These are phyloP conservation scores for Betula pendula DNA, from an alignment of 306 rosid genomes.

Conservation along the genomic window DNA sequence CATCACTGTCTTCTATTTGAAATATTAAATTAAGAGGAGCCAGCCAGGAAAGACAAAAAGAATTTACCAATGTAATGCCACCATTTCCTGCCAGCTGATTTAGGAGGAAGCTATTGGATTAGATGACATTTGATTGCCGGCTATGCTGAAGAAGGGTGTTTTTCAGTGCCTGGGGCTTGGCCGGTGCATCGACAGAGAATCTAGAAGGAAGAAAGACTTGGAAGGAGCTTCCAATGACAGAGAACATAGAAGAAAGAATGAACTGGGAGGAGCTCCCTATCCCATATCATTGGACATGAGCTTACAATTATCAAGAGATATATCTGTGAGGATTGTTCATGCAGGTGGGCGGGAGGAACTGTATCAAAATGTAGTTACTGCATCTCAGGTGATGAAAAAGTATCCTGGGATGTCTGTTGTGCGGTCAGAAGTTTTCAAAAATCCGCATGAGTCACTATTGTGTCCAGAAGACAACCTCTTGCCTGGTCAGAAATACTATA, in stretches of 20 bases:
- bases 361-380: slow-evolving; percentile 51
- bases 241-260: slow-evolving; percentile 27
- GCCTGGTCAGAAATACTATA: slow-evolving; percentile 65
- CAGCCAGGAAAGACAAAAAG: slow-evolving; percentile 32
- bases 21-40: slow-evolving; percentile 30
- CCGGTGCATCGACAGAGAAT: slow-evolving; percentile 11
- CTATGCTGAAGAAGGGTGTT: slow-evolving; percentile 51
- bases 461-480: slow-evolving; percentile 48
- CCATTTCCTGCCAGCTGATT: slow-evolving; percentile 18
- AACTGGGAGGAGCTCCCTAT: slow-evolving; percentile 13
- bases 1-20: slow-evolving; percentile 29
- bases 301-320: slow-evolving; percentile 27
- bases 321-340: slow-evolving; percentile 61
- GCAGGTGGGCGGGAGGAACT: slow-evolving; percentile 62
- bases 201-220: slow-evolving; percentile 9
- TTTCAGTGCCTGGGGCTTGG: slow-evolving; percentile 39
- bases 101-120: slow-evolving; percentile 36
- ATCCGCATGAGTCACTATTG: slow-evolving; percentile 57
- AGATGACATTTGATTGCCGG: slow-evolving; percentile 12
- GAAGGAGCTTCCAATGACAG: slow-evolving; percentile 5
- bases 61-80: slow-evolving; percentile 8
- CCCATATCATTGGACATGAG: slow-evolving; percentile 28
- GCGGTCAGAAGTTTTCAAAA: slow-evolving; percentile 61
- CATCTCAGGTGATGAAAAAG: slow-evolving; percentile 51
- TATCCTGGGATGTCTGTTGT: slow-evolving; percentile 69